Conservation (phyloP, 2,329 filamentous ascomycete species). For the Fusarium zealandicum region DNA sequence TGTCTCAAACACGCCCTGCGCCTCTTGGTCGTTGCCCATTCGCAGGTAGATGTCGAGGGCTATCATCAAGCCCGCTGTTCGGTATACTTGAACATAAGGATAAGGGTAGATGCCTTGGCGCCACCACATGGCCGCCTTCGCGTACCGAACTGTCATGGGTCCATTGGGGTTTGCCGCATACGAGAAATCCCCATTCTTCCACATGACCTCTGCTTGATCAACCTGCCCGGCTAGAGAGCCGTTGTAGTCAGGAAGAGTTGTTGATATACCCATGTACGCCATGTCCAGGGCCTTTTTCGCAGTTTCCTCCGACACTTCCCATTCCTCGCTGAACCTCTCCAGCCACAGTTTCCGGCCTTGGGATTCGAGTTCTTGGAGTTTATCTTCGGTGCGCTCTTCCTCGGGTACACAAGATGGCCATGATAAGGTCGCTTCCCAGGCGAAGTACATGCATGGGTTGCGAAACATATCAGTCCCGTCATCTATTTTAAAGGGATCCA, state of each 20-base stretch:
- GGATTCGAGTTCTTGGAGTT: neutral
- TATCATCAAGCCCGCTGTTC: slow-evolving; percentile 22
- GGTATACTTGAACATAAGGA: slow-evolving; percentile 21
- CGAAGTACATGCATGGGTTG: slow-evolving; percentile 9
- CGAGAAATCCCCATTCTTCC: neutral
- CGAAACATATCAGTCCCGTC: neutral
- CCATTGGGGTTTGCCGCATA: slow-evolving; percentile 14
- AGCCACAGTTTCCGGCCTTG: slow-evolving; percentile 9
- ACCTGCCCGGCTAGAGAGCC: slow-evolving; percentile 11
- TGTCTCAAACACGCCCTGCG: neutral
- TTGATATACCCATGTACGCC: slow-evolving; percentile 10
- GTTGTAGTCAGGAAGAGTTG: slow-evolving; percentile 1
- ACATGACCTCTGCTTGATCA: neutral
- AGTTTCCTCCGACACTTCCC: slow-evolving; percentile 4
- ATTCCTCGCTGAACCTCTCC: slow-evolving; percentile 10
- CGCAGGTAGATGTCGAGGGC: slow-evolving; percentile 4
- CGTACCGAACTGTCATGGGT: slow-evolving; percentile 8
- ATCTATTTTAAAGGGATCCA: neutral
- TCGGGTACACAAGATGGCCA: slow-evolving; percentile 2
- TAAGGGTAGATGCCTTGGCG: slow-evolving; percentile 26
- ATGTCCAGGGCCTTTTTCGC: slow-evolving; percentile 17
- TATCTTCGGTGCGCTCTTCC: neutral
- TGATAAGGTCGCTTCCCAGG: slow-evolving; percentile 7
- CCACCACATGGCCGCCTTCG: slow-evolving; percentile 25
- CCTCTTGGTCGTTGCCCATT: neutral